These are phyloP conservation scores for Cladosporium austrohemisphaericum DNA, from an alignment of 2,329 filamentous ascomycete species.

Conservation along the genomic window DNA sequence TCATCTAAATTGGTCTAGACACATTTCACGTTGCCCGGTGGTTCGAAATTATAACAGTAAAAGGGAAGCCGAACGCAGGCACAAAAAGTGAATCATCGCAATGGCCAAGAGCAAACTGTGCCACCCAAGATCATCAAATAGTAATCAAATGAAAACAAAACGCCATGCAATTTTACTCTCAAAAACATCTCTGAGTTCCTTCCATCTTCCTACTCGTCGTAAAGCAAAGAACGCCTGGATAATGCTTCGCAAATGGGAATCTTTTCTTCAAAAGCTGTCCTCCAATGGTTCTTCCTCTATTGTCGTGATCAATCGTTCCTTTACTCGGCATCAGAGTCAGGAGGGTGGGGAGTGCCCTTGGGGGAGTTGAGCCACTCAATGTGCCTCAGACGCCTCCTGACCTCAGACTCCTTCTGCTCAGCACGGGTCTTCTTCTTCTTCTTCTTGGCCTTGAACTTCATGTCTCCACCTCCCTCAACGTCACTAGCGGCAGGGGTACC, in stretches of 20 bases:
- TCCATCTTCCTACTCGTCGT: background rate
- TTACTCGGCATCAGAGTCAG: conserved; percentile 71
- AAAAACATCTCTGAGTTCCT: background rate
- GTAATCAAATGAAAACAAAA: background rate
- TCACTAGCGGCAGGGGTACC: conserved; percentile 33
- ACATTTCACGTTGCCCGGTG: too few relatives aligned
- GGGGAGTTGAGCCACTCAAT: conserved; percentile 64
- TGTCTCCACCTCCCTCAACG: conserved; percentile 68
- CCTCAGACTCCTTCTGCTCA: conserved; percentile 90
- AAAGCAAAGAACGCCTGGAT: conserved; percentile 1
- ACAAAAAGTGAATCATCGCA: background rate
- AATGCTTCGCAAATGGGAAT: conserved; percentile 2
- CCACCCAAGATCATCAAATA: too few relatives aligned
- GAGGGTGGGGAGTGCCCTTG: conserved; percentile 75
- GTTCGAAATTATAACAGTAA: too few relatives aligned
- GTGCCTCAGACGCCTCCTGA: conserved; percentile 79
- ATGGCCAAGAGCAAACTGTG: background rate
- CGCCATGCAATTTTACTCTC: conserved; percentile 11
- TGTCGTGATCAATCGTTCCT: too few relatives aligned
- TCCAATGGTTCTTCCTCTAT: background rate
- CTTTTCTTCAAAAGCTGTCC: background rate
- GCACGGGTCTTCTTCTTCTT: conserved; percentile 99
- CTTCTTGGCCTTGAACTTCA: conserved; percentile 89
- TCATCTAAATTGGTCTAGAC: too few relatives aligned
- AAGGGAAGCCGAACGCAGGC: too few relatives aligned